A percentile compares a stretch with the other conserved stretches of the same genome.
These are phyloP conservation scores for Mycena polygramma DNA, from an alignment of 768 basidiomycete genomes.

Conservation along the genomic window DNA sequence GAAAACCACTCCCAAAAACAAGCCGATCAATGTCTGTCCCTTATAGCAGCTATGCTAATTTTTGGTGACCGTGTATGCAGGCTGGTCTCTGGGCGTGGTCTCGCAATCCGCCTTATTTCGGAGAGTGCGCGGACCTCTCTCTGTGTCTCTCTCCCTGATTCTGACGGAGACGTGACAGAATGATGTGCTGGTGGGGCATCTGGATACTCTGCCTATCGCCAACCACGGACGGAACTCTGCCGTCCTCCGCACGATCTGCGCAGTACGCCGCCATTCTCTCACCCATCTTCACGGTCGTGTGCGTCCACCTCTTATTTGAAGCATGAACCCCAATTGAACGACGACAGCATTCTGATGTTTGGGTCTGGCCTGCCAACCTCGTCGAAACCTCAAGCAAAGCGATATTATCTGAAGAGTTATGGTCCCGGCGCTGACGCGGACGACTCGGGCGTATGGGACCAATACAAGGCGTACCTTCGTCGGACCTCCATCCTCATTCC, in stretches of 20 bases:
- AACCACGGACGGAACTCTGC: constrained; percentile 59
- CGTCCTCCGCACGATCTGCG: constrained; percentile 61
- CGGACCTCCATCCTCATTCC: constrained; percentile 74
- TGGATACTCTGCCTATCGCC: constrained; percentile 74
- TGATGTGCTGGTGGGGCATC: constrained; percentile 76
- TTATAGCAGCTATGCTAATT: neutral
- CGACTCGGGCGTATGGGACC: constrained; percentile 57
- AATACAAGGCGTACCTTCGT: constrained; percentile 68
- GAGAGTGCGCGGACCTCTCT: constrained; percentile 61
- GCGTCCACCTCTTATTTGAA: constrained; percentile 38
- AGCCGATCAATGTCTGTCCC: constrained; percentile 58
- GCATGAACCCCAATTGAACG: neutral
- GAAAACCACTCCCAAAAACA: constrained; percentile 61
- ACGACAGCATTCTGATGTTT: constrained; percentile 68
- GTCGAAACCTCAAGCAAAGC: constrained; percentile 74
- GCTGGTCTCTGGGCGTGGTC: constrained; percentile 68
- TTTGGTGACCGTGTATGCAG: constrained; percentile 42
- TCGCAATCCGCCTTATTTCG: constrained; percentile 80
- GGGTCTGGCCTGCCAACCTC: constrained; percentile 78
- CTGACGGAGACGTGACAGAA: constrained; percentile 48
- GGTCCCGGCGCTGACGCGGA: constrained; percentile 50
- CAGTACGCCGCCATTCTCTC: constrained; percentile 72
- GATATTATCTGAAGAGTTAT: constrained; percentile 67
- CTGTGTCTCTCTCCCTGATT: neutral
- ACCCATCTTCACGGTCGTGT: constrained; percentile 77